Base-by-base conservation (phyloP, 805 yeast species). In the Candida jianshihensis region DNA sequence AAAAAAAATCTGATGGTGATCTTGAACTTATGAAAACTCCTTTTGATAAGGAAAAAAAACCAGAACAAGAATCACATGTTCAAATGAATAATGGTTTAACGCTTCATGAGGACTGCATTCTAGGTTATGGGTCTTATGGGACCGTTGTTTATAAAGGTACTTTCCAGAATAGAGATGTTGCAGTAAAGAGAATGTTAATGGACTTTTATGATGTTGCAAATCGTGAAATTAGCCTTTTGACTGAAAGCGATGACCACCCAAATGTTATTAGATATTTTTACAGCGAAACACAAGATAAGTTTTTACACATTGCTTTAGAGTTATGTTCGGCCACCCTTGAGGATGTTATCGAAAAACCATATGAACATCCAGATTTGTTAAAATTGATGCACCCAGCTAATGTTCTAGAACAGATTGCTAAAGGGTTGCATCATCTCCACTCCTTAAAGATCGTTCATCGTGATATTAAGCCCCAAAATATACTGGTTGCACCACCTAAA, bases 81-180 rank as follows among this genome's bases (percentile, higher is more conserved):
- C 7, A 26, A 36, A 28, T 14, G 14, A 17, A 4, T 35, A 74
- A 69, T 35, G 77, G 72, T 38, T 58, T 86, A 43, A 63, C 69
- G 0, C 73, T 90, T 4, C 75, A 94, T 0, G 26, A 24, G 13
- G 82, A 82, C 43, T 75, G 71, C 20, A 71, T 88, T n/a, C 61
- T 92, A 34, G 98, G 98, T 1, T 87, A 86, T 56, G 98, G 98
- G 1, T 86, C 96, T 1, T 96, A 89, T 48, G 98, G 98, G 19
- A 92, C 98, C 0, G 87, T 90, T 20, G 98, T 92, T 1, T 87
- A 78, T 54, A 77, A 81, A 53, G 98, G 98, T 1, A 72, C 75
- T 5, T 92, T 89, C 61, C 96, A 90, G 53, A 81, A 78, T 47
- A 70, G 98, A 38, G 96, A 95, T 1, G 98, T 92, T 6, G 98